Base-by-base conservation (phyloP, 1,284 basidiomycete species). In the Ganoderma leucocontextum region DNA sequence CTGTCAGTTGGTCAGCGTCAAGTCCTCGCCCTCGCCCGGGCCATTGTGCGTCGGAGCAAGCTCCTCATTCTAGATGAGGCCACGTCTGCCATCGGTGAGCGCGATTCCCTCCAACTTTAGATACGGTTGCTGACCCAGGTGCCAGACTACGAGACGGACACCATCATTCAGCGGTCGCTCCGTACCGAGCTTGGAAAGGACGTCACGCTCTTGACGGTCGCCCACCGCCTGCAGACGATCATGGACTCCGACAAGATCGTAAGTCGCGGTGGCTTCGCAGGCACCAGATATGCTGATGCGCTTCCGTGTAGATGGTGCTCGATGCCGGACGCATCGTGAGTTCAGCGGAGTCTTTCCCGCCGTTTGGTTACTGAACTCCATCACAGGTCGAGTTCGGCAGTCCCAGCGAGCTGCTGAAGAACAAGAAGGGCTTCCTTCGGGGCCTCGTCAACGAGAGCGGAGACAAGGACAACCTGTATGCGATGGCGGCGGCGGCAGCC, bases 171-270 rank as follows among this genome's bases (percentile, higher is more conserved):
- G 78, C 78, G 80, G 1, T 87, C 88, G 6, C 80, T 91, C 52
- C 81, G 88, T 10, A 82, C 81, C 60, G 85, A 87, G 72, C 82
- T 91, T 36, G 81, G 78, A 12, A 77, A 80, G 4, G 87, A 87
- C 68, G 86, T 87, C 9, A 91, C 89, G 0, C 76, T 92, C 4
- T 83, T 92, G 58, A 91, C 89, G 15, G 82, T 92, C 60, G 91
- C 91, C 1, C 91, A 92, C 77, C 86, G 91, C 42, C 79, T 92
- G 13, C 89, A 90, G 73, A 92, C 90, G 1, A 89, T 92, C 72
- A 90, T 91, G 82, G 90, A 91, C 70, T 84, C 87, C 0, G 82
- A 82, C 74, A 81, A 79, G 65, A 79, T 80, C 52, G 78, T 78
- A 71, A 66, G 83, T 75, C 0, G 42, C 71, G 73, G 70, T 73